These are phyloP conservation scores for Moesziomyces sp. DNA, from an alignment of 1,284 basidiomycete species.

Conservation along the genomic window DNA sequence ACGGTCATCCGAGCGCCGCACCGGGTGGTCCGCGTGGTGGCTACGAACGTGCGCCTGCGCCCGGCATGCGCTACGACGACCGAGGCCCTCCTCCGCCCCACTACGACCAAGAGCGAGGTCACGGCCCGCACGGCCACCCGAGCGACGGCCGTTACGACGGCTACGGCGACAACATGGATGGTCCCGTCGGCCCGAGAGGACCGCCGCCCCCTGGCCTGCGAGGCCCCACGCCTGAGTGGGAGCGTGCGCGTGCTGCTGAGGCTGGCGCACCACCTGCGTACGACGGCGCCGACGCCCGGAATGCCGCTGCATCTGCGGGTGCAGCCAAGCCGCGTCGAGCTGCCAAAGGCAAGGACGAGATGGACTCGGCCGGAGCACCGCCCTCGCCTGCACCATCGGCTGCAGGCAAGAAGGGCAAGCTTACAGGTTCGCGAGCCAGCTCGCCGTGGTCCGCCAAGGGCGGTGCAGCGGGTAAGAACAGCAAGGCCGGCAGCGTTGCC, in stretches of 20 bases:
- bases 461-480: slow-evolving; percentile 24
- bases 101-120: slow-evolving; percentile 9
- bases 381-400: slow-evolving; percentile 44
- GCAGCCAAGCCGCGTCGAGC: slow-evolving; percentile 31
- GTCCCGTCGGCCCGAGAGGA: slow-evolving; percentile 16
- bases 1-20: slow-evolving; percentile 16
- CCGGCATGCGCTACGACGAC: slow-evolving; percentile 32
- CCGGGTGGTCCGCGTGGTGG: slow-evolving; percentile 33
- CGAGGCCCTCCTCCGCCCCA: slow-evolving; percentile 28
- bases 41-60: slow-evolving; percentile 41
- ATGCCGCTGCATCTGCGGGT: slow-evolving; percentile 11
- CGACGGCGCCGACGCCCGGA: slow-evolving; percentile 24
- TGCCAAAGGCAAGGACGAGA: slow-evolving; percentile 41
- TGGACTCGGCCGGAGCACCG: slow-evolving; percentile 29
- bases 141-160: slow-evolving; percentile 29
- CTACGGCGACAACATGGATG: slow-evolving; percentile 28
- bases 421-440: slow-evolving; percentile 40
- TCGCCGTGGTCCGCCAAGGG: slow-evolving; percentile 45
- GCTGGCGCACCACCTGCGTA: slow-evolving; percentile 17
- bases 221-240: slow-evolving; percentile 42
- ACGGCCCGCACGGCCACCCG: too few relatives aligned
- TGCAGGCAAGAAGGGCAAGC: slow-evolving; percentile 41
- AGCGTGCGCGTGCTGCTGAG: slow-evolving; percentile 30
- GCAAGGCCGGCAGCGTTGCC: slow-evolving; percentile 12
- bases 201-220: slow-evolving; percentile 24